Conservation (phyloP, 2,329 filamentous ascomycete species). For the Sclerotinia sclerotiorum region DNA sequence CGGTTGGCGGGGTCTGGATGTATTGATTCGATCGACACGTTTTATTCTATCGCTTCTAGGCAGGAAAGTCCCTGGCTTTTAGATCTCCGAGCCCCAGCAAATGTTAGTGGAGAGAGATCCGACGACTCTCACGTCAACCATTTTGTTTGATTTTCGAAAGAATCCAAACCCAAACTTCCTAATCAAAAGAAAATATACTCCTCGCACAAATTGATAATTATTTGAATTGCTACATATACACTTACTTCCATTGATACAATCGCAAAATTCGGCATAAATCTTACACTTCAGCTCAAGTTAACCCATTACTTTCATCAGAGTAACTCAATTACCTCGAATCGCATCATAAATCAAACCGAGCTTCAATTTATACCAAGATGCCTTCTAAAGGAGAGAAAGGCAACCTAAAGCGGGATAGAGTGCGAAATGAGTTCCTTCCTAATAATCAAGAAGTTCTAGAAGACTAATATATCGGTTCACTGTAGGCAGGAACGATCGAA, state of each 20-base stretch:
- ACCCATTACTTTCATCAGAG: background rate
- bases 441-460: background rate
- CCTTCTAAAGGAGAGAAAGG: conserved; percentile 3
- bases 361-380: background rate
- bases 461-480: conserved; percentile 29
- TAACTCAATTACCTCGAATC: background rate
- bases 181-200: conserved; percentile 13
- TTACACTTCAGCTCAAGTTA: background rate
- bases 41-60: conserved; percentile 4
- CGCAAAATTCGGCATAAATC: background rate
- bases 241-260: background rate
- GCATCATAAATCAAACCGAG: background rate
- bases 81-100: background rate
- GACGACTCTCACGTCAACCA: no score
- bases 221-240: conserved; percentile 2
- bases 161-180: background rate
- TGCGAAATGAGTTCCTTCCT: background rate
- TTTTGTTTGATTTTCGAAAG: no score
- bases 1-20: background rate
- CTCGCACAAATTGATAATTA: background rate
- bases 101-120: no score
- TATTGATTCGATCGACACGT: background rate
- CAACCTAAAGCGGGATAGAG: conserved; percentile 20
- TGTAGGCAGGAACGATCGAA: conserved; percentile 33
- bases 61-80: background rate